These are phyloP conservation scores for Penicillium salamii DNA, from an alignment of 495 filamentous ascomycete genomes.

Conservation along the genomic window DNA sequence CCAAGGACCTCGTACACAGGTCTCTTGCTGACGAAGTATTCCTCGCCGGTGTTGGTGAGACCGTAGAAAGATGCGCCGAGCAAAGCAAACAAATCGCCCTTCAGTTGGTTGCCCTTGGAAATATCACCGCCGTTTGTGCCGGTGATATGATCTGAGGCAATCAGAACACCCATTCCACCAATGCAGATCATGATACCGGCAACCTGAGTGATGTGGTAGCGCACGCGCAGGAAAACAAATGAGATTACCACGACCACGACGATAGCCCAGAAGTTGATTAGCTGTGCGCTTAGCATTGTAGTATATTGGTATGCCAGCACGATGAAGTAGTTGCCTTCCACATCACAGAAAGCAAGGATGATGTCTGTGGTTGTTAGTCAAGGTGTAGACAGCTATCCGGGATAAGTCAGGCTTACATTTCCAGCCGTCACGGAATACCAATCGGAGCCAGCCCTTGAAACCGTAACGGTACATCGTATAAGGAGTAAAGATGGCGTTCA, in stretches of 20 bases:
- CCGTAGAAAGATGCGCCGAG: conserved; percentile 90
- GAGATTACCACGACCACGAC: conserved; percentile 87
- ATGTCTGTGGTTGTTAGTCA: conserved; percentile 50
- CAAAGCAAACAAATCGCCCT: conserved; percentile 90
- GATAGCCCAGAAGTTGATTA: conserved; percentile 99
- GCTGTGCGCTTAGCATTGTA: conserved; percentile 82
- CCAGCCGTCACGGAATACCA: conserved; percentile 76
- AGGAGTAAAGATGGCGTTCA: conserved; percentile 77
- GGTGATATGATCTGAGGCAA: conserved; percentile 84
- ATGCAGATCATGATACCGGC: conserved; percentile 85
- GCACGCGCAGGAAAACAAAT: conserved; percentile 75
- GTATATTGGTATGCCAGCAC: conserved; percentile 94
- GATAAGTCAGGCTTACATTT: conserved; percentile 57
- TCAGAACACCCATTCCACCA: conserved; percentile 85
- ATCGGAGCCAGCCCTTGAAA: conserved; percentile 59
- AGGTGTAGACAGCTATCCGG: no score
- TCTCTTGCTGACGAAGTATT: conserved; percentile 82
- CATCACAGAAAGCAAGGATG: conserved; percentile 87
- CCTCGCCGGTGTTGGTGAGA: conserved; percentile 83
- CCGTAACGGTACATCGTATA: conserved; percentile 83
- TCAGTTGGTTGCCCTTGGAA: conserved; percentile 63
- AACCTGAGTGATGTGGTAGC: conserved; percentile 83
- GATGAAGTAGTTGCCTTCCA: conserved; percentile 96
- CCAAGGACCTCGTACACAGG: conserved; percentile 93
- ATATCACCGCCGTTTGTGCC: conserved; percentile 60